Evolutionary conservation across 2,329 filamentous ascomycete species (phyloP).

Genomic region (Coniosporium tulheliwenetii): DNA sequence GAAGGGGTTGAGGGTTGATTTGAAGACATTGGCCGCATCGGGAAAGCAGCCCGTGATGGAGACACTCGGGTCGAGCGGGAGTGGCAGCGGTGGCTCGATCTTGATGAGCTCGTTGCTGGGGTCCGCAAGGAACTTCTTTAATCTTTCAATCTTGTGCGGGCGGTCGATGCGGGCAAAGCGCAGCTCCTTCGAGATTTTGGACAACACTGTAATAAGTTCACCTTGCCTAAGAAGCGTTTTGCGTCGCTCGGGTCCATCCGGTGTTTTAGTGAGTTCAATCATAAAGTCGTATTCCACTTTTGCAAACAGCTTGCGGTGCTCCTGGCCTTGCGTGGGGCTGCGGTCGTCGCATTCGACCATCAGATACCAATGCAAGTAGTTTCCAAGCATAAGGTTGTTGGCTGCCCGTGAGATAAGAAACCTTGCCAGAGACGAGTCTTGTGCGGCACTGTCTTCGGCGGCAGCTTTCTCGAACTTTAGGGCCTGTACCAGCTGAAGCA

Average conservation of each 20-base stretch:
- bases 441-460: slow-evolving; percentile 28
- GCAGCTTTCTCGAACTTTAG: slow-evolving; percentile 70
- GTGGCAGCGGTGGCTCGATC: slow-evolving; percentile 73
- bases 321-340: slow-evolving; percentile 56
- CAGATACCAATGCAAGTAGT: slow-evolving; percentile 95
- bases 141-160: slow-evolving; percentile 62
- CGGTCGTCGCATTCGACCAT: slow-evolving; percentile 92
- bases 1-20: slow-evolving; percentile 88
- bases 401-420: slow-evolving; percentile 83
- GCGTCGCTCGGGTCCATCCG: slow-evolving; percentile 56
- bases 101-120: slow-evolving; percentile 74
- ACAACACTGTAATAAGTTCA: slow-evolving; percentile 73
- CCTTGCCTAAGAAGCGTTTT: slow-evolving; percentile 72
- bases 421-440: slow-evolving; percentile 71
- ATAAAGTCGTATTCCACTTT: slow-evolving; percentile 96
- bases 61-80: slow-evolving; percentile 77
- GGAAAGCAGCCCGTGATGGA: slow-evolving; percentile 65
- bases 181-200: slow-evolving; percentile 79
- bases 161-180: slow-evolving; percentile 66
- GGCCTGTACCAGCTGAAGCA: slow-evolving; percentile 88
- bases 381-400: slow-evolving; percentile 78
- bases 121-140: slow-evolving; percentile 74
- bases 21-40: slow-evolving; percentile 83
- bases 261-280: slow-evolving; percentile 60
- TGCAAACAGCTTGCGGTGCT: slow-evolving; percentile 73